Percentiles rank a stretch among this genome's conserved stretches.
These are phyloP conservation scores for Biancaea sappan DNA, from an alignment of 306 rosid species.

Conservation along the genomic window DNA sequence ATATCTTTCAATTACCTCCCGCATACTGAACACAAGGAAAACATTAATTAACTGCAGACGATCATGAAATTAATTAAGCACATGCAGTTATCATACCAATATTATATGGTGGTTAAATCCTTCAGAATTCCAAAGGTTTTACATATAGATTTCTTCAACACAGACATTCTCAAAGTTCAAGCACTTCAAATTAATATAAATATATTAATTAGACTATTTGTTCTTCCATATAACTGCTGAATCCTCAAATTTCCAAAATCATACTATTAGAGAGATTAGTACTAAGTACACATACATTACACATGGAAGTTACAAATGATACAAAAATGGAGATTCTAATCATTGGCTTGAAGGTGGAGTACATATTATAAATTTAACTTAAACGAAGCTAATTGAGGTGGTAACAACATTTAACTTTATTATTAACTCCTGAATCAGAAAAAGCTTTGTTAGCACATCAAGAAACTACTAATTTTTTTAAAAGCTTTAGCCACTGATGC, in stretches of 20 bases:
- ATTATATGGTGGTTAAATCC: background rate
- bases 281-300: background rate
- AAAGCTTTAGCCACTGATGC: background rate
- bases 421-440: background rate
- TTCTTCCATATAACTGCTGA: background rate
- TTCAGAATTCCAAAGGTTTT: background rate
- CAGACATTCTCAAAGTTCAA: background rate
- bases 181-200: background rate
- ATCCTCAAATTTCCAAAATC: background rate
- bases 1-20: slow-evolving; percentile 14
- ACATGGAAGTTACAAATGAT: background rate
- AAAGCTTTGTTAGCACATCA: too few relatives aligned
- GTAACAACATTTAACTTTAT: background rate
- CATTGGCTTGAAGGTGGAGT: background rate
- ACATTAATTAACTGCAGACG: background rate
- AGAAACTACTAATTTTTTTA: too few relatives aligned
- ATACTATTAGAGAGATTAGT: background rate
- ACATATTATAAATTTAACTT: background rate
- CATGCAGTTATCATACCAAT: background rate
- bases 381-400: background rate
- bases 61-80: background rate
- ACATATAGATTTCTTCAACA: background rate
- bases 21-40: background rate
- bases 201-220: too few relatives aligned
- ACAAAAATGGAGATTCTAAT: background rate